These are phyloP conservation scores for Zymoseptoria brevis DNA, from an alignment of 2,329 filamentous ascomycete genomes.

Conservation along the genomic window DNA sequence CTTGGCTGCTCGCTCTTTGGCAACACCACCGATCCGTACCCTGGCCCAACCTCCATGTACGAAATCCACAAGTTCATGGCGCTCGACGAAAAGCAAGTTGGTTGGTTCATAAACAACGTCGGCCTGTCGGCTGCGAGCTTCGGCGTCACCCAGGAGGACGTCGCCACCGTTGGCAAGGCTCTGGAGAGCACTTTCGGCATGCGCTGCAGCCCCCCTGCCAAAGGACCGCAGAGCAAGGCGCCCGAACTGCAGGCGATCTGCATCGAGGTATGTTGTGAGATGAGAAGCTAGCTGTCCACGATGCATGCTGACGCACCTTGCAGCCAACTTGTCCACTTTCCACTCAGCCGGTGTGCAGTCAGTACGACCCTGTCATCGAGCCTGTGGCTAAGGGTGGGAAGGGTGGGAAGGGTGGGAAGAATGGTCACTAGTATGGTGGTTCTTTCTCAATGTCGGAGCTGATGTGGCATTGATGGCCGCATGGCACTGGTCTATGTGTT, in stretches of 20 bases:
- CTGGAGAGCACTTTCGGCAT: conserved; percentile 46
- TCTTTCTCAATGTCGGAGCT: too few species aligned
- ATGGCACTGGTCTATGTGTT: too few species aligned
- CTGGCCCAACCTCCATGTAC: conserved; percentile 42
- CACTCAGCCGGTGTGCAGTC: conserved; percentile 40
- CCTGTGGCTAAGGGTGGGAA: not conserved
- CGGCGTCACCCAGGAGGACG: conserved; percentile 49
- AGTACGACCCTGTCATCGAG: conserved; percentile 31
- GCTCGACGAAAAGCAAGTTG: conserved; percentile 44
- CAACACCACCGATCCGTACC: conserved; percentile 45
- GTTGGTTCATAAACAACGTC: conserved; percentile 54
- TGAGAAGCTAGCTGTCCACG: too few species aligned
- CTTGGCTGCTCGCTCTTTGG: conserved; percentile 49
- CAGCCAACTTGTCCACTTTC: not conserved
- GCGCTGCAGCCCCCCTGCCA: conserved; percentile 42
- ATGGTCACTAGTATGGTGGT: not conserved
- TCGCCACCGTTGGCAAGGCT: conserved; percentile 41
- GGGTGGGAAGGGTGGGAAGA: not conserved
- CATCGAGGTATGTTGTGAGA: conserved; percentile 30
- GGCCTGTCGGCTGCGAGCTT: conserved; percentile 50
- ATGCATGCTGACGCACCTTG: not conserved
- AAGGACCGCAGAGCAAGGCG: conserved; percentile 40
- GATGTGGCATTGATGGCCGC: too few species aligned
- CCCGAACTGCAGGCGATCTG: conserved; percentile 50
- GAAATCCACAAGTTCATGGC: conserved; percentile 52